Base-by-base conservation (phyloP, 192 early-diverging fungal species). In the Coemansia sp. region DNA sequence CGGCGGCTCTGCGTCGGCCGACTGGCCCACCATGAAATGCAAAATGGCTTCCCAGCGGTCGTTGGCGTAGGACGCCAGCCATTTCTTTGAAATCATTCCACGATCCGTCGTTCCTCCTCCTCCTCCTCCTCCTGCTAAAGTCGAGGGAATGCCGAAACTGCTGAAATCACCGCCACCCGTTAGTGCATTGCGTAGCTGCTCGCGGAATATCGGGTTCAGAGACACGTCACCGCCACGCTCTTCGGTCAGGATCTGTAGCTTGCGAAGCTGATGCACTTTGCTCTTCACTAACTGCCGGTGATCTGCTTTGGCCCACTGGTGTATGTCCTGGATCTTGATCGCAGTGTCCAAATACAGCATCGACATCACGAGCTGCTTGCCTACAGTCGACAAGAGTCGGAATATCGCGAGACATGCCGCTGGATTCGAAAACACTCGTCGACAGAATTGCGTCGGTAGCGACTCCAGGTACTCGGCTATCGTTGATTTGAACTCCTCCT, bases 341-440 rank as follows among this genome's bases (percentile, higher is more conserved):
- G 90, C 84, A 0, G 72, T 47, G 39, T 89, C 86, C 3, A 90
- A 77, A 66, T 94, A 96, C 19, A 98, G 75, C 68, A 97, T 86
- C 6, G 93, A 89, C 90, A 95, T 93, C 41, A 96, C 86, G 42
- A 98, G 85, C 54, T 97, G 95, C 68, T 92, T 92, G 35, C 91
- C 91, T 4, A 97, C 80, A 32, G 90, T 87, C 29, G 93, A 93
- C 27, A 98, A 84, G 2, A 98, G 87, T 67, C 95, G 86, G 54
- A 97, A 93, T 41, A 96, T 91, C 22, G 94, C 94, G 27, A 97
- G 87, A 74, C 94, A 97, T 64, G 96, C 96, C 35, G 95, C 93
- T 10, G 96, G 94, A 49, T 93, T 92, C 37, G 89, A 84, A 66
- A 94, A 98, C 24, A 98, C 85, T 0, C 89, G 77, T 27, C 90